Conservation (phyloP, 176 grass and related monocot genomes). For the Ananas comosus region DNA sequence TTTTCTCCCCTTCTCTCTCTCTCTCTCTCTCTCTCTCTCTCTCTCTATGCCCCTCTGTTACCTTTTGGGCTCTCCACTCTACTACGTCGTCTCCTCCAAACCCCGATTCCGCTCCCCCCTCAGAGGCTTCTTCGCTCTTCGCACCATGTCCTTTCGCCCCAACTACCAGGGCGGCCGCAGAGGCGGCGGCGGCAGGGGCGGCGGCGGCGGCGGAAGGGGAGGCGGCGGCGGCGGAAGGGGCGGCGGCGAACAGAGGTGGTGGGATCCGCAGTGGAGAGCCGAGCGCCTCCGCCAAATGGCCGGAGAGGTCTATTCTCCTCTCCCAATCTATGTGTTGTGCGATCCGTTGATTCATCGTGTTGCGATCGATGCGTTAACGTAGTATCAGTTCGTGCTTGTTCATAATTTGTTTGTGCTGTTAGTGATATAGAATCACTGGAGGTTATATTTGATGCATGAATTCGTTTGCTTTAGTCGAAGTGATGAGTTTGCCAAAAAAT, state of each 20-base stretch:
- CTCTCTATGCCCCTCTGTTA: neutral
- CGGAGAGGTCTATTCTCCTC: slow-evolving; percentile 27
- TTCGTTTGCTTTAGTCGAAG: too few relatives aligned
- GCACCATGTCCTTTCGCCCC: slow-evolving; percentile 52
- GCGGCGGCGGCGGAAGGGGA: slow-evolving; percentile 26
- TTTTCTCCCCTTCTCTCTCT: too few relatives aligned
- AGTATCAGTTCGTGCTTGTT: neutral
- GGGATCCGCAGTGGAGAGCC: slow-evolving; percentile 15
- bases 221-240: neutral
- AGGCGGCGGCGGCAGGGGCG: slow-evolving; percentile 30
- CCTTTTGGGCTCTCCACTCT: neutral
- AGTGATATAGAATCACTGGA: too few relatives aligned
- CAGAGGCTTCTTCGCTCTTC: slow-evolving; percentile 2
- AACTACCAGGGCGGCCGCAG: slow-evolving; percentile 52
- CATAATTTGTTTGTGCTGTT: too few relatives aligned
- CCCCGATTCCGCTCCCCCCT: neutral
- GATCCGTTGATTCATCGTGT: neutral
- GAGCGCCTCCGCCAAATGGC: slow-evolving; percentile 81
- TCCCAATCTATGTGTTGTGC: too few relatives aligned
- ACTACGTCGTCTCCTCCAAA: neutral
- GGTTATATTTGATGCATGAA: too few relatives aligned
- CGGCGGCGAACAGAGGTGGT: slow-evolving; percentile 1
- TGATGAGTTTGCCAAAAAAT: too few relatives aligned
- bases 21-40: too few relatives aligned
- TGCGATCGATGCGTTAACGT: neutral